A percentile compares a stretch with the other conserved stretches of the same genome.
Conservation (phyloP, 148 eudicot genomes). For the Cornus florida region DNA sequence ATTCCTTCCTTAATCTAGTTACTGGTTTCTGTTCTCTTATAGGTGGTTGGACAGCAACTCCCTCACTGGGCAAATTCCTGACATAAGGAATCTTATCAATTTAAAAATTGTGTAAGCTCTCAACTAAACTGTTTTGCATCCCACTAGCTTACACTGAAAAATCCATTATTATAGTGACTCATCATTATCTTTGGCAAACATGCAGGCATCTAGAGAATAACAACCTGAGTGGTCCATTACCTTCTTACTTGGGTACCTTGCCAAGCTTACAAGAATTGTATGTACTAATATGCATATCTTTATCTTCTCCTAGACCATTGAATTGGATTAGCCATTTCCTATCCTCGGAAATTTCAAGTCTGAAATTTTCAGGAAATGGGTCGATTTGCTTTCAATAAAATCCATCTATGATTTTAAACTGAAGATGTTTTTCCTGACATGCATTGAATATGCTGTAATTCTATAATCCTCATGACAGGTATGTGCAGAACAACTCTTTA, state of each 20-base stretch:
- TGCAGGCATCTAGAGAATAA: constrained; percentile 97
- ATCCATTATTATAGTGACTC: neutral
- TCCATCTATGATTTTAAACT: neutral
- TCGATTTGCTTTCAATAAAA: neutral
- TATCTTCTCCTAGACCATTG: neutral
- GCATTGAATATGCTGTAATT: constrained; percentile 4
- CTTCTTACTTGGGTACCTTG: constrained; percentile 72
- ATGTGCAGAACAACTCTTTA: constrained; percentile 84
- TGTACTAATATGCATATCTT: constrained; percentile 27
- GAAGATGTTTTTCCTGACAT: constrained; percentile 8
- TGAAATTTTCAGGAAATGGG: neutral
- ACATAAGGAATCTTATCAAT: constrained; percentile 19
- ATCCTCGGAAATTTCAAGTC: neutral
- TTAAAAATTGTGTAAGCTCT: constrained; percentile 44
- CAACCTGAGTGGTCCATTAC: constrained; percentile 68
- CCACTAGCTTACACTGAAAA: constrained; percentile 13
- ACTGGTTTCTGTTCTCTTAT: neutral
- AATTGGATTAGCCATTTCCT: neutral
- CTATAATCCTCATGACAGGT: constrained; percentile 39
- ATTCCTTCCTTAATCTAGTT: neutral
- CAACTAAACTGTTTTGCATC: neutral
- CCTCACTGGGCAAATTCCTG: constrained; percentile 26
- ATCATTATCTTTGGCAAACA: neutral
- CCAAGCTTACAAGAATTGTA: constrained; percentile 85
- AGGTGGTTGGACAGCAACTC: constrained; percentile 46